A percentile compares a stretch with the other conserved stretches of the same genome.
Evolutionary conservation across 2,329 filamentous ascomycete genomes (phyloP).

Genomic region (Tolypocladium amazonense): DNA sequence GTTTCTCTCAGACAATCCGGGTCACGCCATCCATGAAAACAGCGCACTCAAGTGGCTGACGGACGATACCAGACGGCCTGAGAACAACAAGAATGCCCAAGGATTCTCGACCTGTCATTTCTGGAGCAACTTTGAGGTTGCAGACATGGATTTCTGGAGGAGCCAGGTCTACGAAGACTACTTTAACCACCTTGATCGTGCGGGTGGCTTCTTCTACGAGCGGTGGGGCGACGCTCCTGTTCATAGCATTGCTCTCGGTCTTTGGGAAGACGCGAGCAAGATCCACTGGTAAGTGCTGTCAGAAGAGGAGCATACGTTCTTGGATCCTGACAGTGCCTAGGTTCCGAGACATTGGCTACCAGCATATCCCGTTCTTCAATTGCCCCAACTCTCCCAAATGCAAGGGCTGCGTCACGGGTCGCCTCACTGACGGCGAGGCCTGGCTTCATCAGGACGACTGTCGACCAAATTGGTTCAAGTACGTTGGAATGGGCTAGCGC

Average conservation of each 20-base stretch:
- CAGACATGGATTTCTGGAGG: constrained; percentile 85
- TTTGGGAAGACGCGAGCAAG: constrained; percentile 84
- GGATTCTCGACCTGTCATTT: constrained; percentile 98
- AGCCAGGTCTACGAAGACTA: constrained; percentile 88
- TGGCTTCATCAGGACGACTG: constrained; percentile 89
- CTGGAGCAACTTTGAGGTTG: constrained; percentile 98
- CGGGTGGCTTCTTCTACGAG: constrained; percentile 97
- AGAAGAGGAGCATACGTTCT: background rate
- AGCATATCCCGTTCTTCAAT: constrained; percentile 98
- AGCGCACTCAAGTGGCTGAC: constrained; percentile 84
- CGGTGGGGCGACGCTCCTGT: constrained; percentile 97
- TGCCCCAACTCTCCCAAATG: constrained; percentile 96
- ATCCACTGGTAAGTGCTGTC: constrained; percentile 70
- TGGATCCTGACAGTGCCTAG: constrained; percentile 32
- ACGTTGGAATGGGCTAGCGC: constrained; percentile 63
- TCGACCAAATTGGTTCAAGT: constrained; percentile 94
- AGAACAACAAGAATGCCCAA: constrained; percentile 70
- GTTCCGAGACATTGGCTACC: constrained; percentile 99
- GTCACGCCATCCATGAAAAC: constrained; percentile 63
- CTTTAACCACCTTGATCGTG: constrained; percentile 92
- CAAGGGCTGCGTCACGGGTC: constrained; percentile 72
- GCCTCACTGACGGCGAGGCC: constrained; percentile 78
- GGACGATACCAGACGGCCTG: constrained; percentile 64
- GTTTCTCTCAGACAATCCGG: constrained; percentile 76
- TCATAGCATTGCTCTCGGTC: constrained; percentile 81